Base-by-base conservation (phyloP, 2,329 filamentous ascomycete species). In the Lachnellula hyalina region DNA sequence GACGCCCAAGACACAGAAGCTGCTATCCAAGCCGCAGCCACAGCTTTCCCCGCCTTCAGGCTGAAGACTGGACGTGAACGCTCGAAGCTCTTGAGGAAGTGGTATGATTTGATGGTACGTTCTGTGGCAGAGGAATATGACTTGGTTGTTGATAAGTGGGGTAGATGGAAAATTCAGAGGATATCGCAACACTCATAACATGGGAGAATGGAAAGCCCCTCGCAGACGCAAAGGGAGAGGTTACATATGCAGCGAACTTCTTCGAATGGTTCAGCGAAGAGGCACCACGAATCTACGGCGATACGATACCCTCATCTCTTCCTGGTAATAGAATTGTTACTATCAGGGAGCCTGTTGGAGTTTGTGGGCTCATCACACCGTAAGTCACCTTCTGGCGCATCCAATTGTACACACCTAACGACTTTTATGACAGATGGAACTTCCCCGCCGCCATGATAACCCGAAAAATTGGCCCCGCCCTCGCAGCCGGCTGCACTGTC, bases 401-500 rank as follows among this genome's bases (percentile, higher is more conserved):
- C 8, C 8, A 32, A 3, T 53, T 36, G 34, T 4, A 48, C 6
- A 14, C 15, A 6, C n/a, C 34, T 47, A n/a, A 51, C 14, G 21
- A 46, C 3, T 6, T 25, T 17, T 42, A 8, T 40, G 25, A 9
- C 54, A 80, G 78, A 61, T 94, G 90, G 90, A 95, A 96, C 73
- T 95, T 95, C 66, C 87, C 87, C 12, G 83, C 85, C 2, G 86
- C 86, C 49, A 90, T 90, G 86, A 83, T 89, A 61, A 87, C 84
- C 6, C 75, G 85, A 56, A 88, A 88, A 70, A 78, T 85, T 49
- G 85, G 81, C 2, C 83, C 89, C 1, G 89, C 88, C 8, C 78
- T 97, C 53, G 94, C 94, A 17, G 92, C 91, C n/a, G 94, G 94
- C 55, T 97, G 93, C 74, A 96, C 93, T 0, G 89, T 96, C 2